Conservation (phyloP, 371 early-diverging fungal genomes). For the Dichotomocladium elegans region DNA sequence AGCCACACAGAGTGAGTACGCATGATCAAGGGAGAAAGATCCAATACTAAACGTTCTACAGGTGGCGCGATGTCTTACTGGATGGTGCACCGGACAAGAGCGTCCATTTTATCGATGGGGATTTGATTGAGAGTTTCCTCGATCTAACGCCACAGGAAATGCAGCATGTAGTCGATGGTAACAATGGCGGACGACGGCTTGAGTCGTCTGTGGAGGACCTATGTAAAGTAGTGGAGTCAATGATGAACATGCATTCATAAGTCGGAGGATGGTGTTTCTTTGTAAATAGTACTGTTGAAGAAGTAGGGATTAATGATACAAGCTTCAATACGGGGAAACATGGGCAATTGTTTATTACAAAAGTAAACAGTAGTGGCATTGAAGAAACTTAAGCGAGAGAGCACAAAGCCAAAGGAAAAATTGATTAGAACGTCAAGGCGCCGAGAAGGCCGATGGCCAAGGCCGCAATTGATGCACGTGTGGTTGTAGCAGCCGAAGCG, state of each 20-base stretch:
- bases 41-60: slow-evolving; percentile 17
- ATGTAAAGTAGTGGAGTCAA: slow-evolving; percentile 47
- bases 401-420: not conserved
- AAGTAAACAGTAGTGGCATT: not conserved
- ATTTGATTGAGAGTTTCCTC: slow-evolving; percentile 82
- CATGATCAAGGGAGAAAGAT: not conserved
- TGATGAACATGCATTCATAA: slow-evolving; percentile 48
- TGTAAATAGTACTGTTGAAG: not conserved
- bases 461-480: not conserved
- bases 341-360: too few relatives aligned
- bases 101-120: slow-evolving; percentile 87
- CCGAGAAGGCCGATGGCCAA: not conserved
- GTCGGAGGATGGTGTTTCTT: not conserved
- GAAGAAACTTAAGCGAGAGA: not conserved
- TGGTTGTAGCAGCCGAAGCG: not conserved
- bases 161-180: slow-evolving; percentile 58
- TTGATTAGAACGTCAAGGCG: not conserved
- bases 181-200: slow-evolving; percentile 38
- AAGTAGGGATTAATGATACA: too few relatives aligned
- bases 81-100: slow-evolving; percentile 51
- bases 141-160: slow-evolving; percentile 65
- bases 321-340: too few relatives aligned
- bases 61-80: slow-evolving; percentile 68
- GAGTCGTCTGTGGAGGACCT: slow-evolving; percentile 43
- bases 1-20: slow-evolving; percentile 57